These are phyloP conservation scores for Euphorbia schlechtendalii DNA, from an alignment of 441 rosid species.

Conservation along the genomic window DNA sequence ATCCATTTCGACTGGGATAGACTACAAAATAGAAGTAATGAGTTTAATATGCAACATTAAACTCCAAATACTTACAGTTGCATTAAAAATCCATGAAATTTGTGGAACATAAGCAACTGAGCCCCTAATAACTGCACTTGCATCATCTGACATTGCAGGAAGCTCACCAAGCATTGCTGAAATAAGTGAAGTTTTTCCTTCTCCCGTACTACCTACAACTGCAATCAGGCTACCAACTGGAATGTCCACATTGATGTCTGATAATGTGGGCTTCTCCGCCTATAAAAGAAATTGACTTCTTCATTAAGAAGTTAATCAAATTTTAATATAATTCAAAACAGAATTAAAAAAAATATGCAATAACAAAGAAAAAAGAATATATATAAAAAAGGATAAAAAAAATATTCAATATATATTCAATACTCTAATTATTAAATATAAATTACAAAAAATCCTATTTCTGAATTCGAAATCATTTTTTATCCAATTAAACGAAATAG, in stretches of 20 bases:
- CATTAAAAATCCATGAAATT: constrained; percentile 98
- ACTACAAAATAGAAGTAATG: constrained; percentile 8
- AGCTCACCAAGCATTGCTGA: constrained; percentile 99
- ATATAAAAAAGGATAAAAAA: no score
- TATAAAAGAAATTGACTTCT: constrained; percentile 24
- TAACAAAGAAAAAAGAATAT: no score
- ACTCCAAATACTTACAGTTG: constrained; percentile 88
- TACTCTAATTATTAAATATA: no score
- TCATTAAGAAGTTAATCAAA: no score
- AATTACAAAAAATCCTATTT: no score
- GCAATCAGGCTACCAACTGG: constrained; percentile 86
- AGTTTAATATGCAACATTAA: constrained; percentile 15
- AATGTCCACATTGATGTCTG: constrained; percentile 73
- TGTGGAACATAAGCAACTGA: constrained; percentile 95
- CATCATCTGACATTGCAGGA: constrained; percentile 44
- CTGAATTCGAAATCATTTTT: no score
- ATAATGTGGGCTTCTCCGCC: constrained; percentile 65
- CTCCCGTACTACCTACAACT: constrained; percentile 93
- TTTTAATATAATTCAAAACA: no score
- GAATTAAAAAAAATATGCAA: no score
- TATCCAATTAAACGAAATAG: no score
- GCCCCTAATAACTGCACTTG: constrained; percentile 59
- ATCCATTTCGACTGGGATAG: neutral
- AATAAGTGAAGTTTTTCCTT: constrained; percentile 94
- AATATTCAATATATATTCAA: no score